A percentile compares a stretch with the other conserved stretches of the same genome.
Conservation (phyloP, 139 green algal genomes). For the Gonium pectorale region DNA sequence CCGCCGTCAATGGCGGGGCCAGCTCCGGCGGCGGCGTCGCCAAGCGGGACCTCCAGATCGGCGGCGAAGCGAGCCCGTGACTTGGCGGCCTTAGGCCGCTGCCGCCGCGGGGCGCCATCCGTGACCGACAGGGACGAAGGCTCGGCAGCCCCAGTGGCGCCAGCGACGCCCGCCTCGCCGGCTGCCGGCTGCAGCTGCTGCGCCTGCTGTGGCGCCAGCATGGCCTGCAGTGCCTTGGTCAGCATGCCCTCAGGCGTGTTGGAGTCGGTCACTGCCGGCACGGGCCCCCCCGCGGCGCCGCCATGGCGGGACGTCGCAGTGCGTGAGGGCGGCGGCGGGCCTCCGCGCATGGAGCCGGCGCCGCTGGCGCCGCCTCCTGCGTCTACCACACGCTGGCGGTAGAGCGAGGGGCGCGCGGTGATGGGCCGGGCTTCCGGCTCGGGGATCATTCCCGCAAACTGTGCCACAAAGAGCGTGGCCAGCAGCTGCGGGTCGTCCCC, state of each 20-base stretch:
- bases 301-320: neutral
- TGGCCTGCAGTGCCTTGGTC: slow-evolving; percentile 38
- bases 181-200: neutral
- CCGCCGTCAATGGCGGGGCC: neutral
- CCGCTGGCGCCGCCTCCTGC: neutral
- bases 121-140: neutral
- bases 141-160: neutral
- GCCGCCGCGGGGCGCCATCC: slow-evolving; percentile 1
- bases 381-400: slow-evolving; percentile 31
- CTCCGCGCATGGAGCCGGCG: neutral
- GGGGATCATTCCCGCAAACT: slow-evolving; percentile 37
- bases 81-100: slow-evolving; percentile 8
- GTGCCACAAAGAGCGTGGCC: slow-evolving; percentile 43
- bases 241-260: slow-evolving; percentile 46
- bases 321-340: neutral
- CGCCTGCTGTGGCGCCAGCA: slow-evolving; percentile 28
- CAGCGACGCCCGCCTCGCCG: neutral
- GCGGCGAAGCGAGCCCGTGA: neutral
- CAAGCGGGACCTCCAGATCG: neutral
- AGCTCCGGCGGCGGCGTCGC: neutral
- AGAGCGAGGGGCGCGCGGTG: slow-evolving; percentile 29
- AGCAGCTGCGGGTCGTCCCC: slow-evolving; percentile 46
- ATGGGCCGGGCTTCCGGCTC: slow-evolving; percentile 7
- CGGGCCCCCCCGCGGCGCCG: neutral
- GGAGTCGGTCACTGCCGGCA: slow-evolving; percentile 27